Percentiles rank a stretch among this genome's conserved stretches.
phyloP scores from a whole-genome alignment of 176 grass and related monocot species.

The Olyra latifolia region DNA sequence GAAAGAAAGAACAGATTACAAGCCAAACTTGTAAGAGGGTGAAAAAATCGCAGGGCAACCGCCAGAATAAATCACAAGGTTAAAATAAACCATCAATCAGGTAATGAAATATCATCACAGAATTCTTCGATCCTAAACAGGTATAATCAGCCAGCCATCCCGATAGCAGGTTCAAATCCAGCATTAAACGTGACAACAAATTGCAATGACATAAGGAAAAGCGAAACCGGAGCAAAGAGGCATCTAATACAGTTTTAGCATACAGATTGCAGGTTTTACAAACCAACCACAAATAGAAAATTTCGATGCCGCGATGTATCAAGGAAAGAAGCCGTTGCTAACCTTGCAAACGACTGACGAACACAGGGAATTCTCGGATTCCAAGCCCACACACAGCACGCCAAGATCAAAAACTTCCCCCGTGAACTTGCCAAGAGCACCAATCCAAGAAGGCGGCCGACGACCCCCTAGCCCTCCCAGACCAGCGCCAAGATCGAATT shows the following conservation, averaged over 20 bases:
- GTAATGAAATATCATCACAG: background rate
- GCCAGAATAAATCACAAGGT: background rate
- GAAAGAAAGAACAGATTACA: background rate
- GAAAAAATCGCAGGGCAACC: background rate
- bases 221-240: background rate
- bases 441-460: background rate
- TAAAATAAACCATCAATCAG: background rate
- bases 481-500: background rate
- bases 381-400: background rate
- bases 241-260: background rate
- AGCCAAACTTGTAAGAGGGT: background rate
- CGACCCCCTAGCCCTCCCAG: background rate
- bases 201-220: background rate
- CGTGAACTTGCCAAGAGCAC: background rate
- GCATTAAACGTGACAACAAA: background rate
- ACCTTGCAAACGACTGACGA: background rate
- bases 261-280: background rate
- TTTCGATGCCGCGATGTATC: background rate
- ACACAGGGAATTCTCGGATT: background rate
- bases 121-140: background rate
- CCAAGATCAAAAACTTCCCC: slow-evolving; percentile 10
- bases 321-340: background rate
- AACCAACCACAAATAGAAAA: background rate
- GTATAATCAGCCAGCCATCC: background rate
- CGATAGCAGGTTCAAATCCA: background rate